Evolutionary conservation across 1,284 basidiomycete species (phyloP).

Genomic region (Leccinum subfulvum): DNA sequence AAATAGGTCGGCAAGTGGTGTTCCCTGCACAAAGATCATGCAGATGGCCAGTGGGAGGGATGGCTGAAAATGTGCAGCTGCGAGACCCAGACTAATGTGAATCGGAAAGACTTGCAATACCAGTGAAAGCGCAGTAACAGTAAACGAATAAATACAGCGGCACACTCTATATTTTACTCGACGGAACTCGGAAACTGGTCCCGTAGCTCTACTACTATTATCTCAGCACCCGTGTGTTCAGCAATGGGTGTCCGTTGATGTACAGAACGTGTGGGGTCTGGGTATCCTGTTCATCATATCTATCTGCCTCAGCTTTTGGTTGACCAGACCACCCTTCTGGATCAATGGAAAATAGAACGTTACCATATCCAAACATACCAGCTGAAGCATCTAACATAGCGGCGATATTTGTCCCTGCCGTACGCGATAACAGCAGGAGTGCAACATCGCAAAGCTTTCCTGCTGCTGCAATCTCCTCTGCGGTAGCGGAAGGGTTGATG

Average conservation of each 20-base stretch:
- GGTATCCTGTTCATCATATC: conserved; percentile 7
- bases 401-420: conserved; percentile 50
- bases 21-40: too few relatives aligned
- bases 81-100: not conserved
- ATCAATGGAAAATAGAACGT: conserved; percentile 54
- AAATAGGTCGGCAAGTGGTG: not conserved
- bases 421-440: conserved; percentile 56
- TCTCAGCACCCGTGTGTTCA: conserved; percentile 71
- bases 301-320: conserved; percentile 21
- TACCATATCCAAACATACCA: conserved; percentile 45
- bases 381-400: conserved; percentile 51
- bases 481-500: conserved; percentile 68
- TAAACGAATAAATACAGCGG: not conserved
- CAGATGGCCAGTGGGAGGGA: too few relatives aligned
- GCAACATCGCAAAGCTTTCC: conserved; percentile 59
- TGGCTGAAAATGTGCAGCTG: too few relatives aligned
- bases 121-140: not conserved
- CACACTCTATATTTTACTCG: not conserved
- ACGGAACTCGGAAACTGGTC: not conserved
- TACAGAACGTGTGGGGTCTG: conserved; percentile 54
- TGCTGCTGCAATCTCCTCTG: conserved; percentile 53
- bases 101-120: not conserved
- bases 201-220: conserved; percentile 27
- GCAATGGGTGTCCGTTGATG: conserved; percentile 72
- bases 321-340: conserved; percentile 35